Base-by-base conservation (phyloP, 371 early-diverging fungal species). In the Mucor ambiguus region DNA sequence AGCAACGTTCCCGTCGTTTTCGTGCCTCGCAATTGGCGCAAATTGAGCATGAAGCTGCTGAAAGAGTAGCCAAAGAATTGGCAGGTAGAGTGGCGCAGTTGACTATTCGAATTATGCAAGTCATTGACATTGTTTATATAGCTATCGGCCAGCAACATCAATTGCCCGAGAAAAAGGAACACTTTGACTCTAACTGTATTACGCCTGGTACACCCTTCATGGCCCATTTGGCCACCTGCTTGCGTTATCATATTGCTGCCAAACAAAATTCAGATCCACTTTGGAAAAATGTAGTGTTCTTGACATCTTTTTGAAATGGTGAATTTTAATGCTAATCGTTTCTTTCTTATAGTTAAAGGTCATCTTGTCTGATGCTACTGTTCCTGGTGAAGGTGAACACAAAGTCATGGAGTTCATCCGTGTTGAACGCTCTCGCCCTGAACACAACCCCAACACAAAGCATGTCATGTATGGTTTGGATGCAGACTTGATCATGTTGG, bases 361-460 rank as follows among this genome's bases (percentile, higher is more conserved):
- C 18, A 92, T 99, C 61, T 85, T 99, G 28, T 96, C 97, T 4
- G 98, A 96, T 70, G 95, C 95, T 44, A 93, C 93, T 33, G 98
- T 98, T 7, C 98, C 99, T 18, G 99, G 99, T 68, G 99, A 99
- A 87, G 99, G 99, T 69, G 99, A 99, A 80, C 99, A 99, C 79
- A 99, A 99, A 80, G 97, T 99, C 71, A 98, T 99, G 96, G 95
- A 95, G 78, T 99, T 91, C 71, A 95, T 99, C 69, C 91, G 99
- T 33, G 85, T 88, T 4, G 94, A 95, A 70, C 86, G 97, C 60
- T 73, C 81, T 46, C 82, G 83, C 56, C 86, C 92, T 7, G 89
- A 89, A 43, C 90, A 96, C 71, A 87, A 97, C 72, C 90, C 96
- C 26, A 95, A 95, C 72, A 97, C 96, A 12, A 81, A 79, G 3